Base-by-base conservation (phyloP, 2,329 filamentous ascomycete species). In the Scedosporium boydii region DNA sequence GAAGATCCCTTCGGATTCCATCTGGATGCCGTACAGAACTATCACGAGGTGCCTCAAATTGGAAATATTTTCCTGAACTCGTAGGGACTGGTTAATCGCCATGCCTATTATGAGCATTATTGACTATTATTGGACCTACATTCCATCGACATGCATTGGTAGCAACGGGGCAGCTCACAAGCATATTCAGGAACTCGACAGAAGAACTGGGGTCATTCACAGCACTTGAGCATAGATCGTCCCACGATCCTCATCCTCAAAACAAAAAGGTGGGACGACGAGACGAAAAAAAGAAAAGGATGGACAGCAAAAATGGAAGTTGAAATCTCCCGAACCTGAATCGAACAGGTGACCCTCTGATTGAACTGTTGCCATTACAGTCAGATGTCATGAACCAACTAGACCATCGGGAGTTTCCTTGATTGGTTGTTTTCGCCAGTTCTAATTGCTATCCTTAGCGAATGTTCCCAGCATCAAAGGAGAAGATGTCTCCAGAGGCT, bases 371-470 rank as follows among this genome's bases (percentile, higher is more conserved):
- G 23, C 51, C 51, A 55, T 55, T 55, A 55, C 51, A 55, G 51
- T 55, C 51, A 55, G 51, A 55, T 55, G 51, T 55, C 51, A 55
- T 55, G 51, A 55, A 55, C 51, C 51, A 55, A 55, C 51, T 55
- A 55, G 51, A 55, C 51, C 51, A 55, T 55, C 51, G 51, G 51
- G 51, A 55, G 51, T 55, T 27, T 55, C 10, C 34, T 18, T 55
- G 21, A 55, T 55, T 55, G 51, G 51, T 55, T 55, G 23, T 55
- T 10, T 27, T 18, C 23, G 23, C 23, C 21, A n/a, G 16, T 3
- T 27, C 51, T 55, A 55, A 55, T 55, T 6, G 51, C 16, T 1
- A 48, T 48, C 18, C 44, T 48, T 48, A 48, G 34, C 10, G 34
- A 12, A 38, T 34, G 29, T 34, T 9, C 29, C 29, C 29, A 34